Percentiles rank a stretch among this genome's conserved stretches.
These are phyloP conservation scores for Penicillium crustosum DNA, from an alignment of 2,329 filamentous ascomycete species.

Conservation along the genomic window DNA sequence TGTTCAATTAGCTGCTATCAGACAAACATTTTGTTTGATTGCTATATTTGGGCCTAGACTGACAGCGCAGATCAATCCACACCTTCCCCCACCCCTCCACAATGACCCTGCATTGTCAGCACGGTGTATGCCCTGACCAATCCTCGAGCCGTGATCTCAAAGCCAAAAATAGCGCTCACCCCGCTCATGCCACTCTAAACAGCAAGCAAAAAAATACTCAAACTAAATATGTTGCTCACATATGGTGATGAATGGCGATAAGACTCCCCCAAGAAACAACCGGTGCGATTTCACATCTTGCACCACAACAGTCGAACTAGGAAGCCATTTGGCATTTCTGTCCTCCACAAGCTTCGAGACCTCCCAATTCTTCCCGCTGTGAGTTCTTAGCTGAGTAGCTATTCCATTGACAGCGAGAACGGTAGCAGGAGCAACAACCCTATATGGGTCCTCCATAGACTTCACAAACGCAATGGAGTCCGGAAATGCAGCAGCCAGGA, in stretches of 20 bases:
- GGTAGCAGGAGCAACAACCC: neutral
- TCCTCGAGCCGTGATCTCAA: neutral
- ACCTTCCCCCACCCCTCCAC: neutral
- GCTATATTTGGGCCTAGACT: neutral
- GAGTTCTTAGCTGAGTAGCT: neutral
- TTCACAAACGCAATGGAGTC: neutral
- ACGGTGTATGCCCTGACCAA: neutral
- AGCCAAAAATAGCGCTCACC: neutral
- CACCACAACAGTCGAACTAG: neutral
- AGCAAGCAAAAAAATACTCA: neutral
- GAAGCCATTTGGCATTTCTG: neutral
- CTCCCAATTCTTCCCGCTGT: neutral
- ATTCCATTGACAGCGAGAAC: neutral
- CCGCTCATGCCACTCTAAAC: neutral
- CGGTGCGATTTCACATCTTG: neutral
- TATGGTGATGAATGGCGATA: slow-evolving; percentile 26
- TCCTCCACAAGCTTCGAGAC: neutral
- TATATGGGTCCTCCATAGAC: neutral
- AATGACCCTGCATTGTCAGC: neutral
- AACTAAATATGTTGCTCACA: slow-evolving; percentile 13
- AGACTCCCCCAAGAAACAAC: slow-evolving; percentile 19
- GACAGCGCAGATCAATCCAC: neutral
- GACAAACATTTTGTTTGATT: neutral
- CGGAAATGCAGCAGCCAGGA: neutral
- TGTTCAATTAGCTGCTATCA: neutral